Conservation (phyloP, 352 stramenopile genomes). For the Globisporangium abappressorium region DNA sequence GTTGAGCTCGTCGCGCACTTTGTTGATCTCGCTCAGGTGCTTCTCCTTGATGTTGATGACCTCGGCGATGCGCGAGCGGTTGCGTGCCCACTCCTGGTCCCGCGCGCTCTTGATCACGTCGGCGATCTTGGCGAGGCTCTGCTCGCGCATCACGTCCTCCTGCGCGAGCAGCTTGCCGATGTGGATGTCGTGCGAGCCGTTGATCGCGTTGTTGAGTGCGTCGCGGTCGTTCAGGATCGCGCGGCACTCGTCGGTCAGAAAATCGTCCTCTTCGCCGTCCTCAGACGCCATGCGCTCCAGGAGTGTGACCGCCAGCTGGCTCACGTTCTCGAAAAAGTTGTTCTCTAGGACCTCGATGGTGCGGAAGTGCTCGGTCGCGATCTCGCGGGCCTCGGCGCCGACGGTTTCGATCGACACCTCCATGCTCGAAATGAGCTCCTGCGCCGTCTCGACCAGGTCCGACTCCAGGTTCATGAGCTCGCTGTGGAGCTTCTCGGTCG, state of each 20-base stretch:
- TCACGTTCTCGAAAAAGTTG: slow-evolving; percentile 88
- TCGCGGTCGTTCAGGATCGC: slow-evolving; percentile 81
- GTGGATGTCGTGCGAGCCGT: slow-evolving; percentile 90
- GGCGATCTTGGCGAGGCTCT: slow-evolving; percentile 70
- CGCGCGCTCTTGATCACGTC: slow-evolving; percentile 59
- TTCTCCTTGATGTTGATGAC: slow-evolving; percentile 77
- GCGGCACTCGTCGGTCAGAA: slow-evolving; percentile 74
- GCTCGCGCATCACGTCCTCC: slow-evolving; percentile 83
- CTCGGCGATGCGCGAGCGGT: slow-evolving; percentile 67
- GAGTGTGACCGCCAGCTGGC: slow-evolving; percentile 68
- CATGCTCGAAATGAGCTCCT: slow-evolving; percentile 62
- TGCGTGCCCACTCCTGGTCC: slow-evolving; percentile 70
- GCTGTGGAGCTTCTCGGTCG: slow-evolving; percentile 82
- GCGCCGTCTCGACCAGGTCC: slow-evolving; percentile 70
- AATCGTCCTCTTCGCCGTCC: slow-evolving; percentile 77
- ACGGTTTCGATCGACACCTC: slow-evolving; percentile 65
- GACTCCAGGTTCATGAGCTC: slow-evolving; percentile 90
- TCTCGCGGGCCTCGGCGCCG: slow-evolving; percentile 54
- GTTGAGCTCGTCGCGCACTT: slow-evolving; percentile 71
- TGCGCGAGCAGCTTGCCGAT: slow-evolving; percentile 86
- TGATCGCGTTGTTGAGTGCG: slow-evolving; percentile 85
- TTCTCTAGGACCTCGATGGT: slow-evolving; percentile 90
- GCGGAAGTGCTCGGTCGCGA: slow-evolving; percentile 84
- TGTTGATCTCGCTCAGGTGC: slow-evolving; percentile 54
- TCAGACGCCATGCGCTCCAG: slow-evolving; percentile 77